Base-by-base conservation (phyloP, 2,329 filamentous ascomycete genomes). In the Clathrospora elynae region DNA sequence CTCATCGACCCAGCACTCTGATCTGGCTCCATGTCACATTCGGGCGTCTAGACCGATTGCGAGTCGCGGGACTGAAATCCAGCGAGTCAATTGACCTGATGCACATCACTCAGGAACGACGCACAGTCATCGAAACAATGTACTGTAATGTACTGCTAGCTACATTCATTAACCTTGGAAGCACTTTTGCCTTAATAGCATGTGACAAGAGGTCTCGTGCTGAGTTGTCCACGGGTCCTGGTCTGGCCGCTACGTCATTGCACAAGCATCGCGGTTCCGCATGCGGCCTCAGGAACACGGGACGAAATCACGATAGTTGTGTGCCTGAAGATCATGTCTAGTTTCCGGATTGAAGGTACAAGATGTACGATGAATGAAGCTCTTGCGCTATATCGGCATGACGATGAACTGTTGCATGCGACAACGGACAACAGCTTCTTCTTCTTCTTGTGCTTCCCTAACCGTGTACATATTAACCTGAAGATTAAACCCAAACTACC, bases 251-350 rank as follows among this genome's bases (percentile, higher is more conserved):
- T 40, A 50, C 41, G 49, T 50, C 46, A 55, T 31, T 35, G 37
- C 19, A 29, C 35, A 32, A 35, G 22, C 28, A 28, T 35, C 16
- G 41, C 43, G 44, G 44, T 46, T 48, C 46, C 43, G 43, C 49
- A 48, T 47, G 29, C 47, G 26, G 46, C 29, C 42, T 20, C 42
- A 29, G 23, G 18, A 45, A 32, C 28, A 42, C 28, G 39, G 13
- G 10, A 32, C 11, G 29, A 23, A 37, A 35, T 28, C 35, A 33
- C 13, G 13, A 29, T 23, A 5, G 10, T n/a, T 22, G 22, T 37
- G 49, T 55, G 44, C 41, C 40, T 53, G 49, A 51, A 46, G 40
- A 53, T 51, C 35, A 22, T 14, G 10, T 13, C 12, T 12, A 7
- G 3, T 33, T 16, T 14, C 22, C 10, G 10, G 10, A 11, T 12